These are phyloP conservation scores for Teratosphaeriaceae sp. DNA, from an alignment of 2,329 filamentous ascomycete species.

Conservation along the genomic window DNA sequence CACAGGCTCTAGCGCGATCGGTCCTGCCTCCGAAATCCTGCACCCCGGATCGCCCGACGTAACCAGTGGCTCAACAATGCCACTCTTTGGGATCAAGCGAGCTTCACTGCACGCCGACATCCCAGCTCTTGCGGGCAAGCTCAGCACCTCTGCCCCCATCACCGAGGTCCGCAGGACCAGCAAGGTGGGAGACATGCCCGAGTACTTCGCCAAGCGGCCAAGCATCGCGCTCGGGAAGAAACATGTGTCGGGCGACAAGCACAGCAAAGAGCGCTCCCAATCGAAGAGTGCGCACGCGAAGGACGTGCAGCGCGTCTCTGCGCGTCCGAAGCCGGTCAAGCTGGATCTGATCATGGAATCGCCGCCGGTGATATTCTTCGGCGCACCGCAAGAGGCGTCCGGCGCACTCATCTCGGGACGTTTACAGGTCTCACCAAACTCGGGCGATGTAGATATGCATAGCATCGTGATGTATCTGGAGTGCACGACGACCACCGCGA, in stretches of 20 bases:
- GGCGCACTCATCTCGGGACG: constrained; percentile 83
- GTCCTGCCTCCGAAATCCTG: too few relatives aligned
- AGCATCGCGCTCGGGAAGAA: constrained; percentile 2
- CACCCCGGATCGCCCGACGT: too few relatives aligned
- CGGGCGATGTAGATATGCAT: constrained; percentile 58
- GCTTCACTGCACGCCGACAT: not conserved
- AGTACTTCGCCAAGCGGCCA: constrained; percentile 1
- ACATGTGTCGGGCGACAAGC: not conserved
- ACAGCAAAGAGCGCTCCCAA: constrained; percentile 1
- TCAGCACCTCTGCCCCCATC: not conserved
- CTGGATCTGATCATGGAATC: constrained; percentile 68
- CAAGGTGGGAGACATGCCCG: too few relatives aligned
- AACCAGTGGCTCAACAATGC: not conserved
- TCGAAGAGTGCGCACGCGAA: constrained; percentile 3
- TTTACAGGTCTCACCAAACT: constrained; percentile 65
- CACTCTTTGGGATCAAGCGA: not conserved
- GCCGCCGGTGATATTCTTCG: constrained; percentile 79
- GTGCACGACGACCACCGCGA: constrained; percentile 68
- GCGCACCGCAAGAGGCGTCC: constrained; percentile 64
- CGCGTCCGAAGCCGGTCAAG: constrained; percentile 38
- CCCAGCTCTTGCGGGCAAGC: not conserved
- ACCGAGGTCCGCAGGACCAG: not conserved
- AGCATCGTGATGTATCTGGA: constrained; percentile 66
- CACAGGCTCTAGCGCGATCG: too few relatives aligned
- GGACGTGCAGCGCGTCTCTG: not conserved